These are phyloP conservation scores for Boletus reticulatus DNA, from an alignment of 768 basidiomycete genomes.

Conservation along the genomic window DNA sequence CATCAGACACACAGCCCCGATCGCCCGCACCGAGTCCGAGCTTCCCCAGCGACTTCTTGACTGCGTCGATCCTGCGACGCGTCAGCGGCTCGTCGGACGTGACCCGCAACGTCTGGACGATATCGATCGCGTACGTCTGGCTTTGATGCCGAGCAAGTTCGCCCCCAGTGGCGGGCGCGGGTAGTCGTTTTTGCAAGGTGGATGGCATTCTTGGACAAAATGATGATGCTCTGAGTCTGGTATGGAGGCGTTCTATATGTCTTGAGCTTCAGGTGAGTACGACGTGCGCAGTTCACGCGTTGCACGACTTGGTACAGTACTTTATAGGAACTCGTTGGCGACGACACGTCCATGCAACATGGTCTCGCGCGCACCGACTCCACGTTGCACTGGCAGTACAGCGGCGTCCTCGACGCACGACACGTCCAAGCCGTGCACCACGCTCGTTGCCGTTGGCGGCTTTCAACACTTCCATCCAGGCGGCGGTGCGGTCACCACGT, in stretches of 20 bases:
- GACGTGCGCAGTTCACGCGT: conserved; percentile 4
- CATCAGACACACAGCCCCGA: conserved; percentile 30
- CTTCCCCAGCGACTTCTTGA: conserved; percentile 29
- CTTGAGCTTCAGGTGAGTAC: not conserved
- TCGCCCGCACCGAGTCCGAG: conserved; percentile 24
- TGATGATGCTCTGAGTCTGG: not conserved
- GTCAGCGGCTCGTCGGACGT: conserved; percentile 28
- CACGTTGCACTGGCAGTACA: conserved; percentile 15
- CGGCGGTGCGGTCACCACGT: conserved; percentile 26
- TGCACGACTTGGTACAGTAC: not conserved
- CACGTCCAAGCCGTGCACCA: conserved; percentile 14
- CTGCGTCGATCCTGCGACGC: conserved; percentile 24
- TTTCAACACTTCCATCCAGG: conserved; percentile 4
- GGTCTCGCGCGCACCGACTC: conserved; percentile 12
- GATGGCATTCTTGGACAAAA: conserved; percentile 12
- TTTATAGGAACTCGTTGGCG: conserved; percentile 21
- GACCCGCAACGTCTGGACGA: conserved; percentile 31
- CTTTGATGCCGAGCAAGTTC: conserved; percentile 2
- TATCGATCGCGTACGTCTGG: conserved; percentile 28
- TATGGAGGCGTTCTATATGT: not conserved
- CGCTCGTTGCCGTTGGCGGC: conserved; percentile 8
- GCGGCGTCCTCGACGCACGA: conserved; percentile 14
- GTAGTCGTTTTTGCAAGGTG: conserved; percentile 19
- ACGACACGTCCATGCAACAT: conserved; percentile 17
- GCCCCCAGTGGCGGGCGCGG: not conserved